Evolutionary conservation across 2,329 filamentous ascomycete genomes (phyloP).

Genomic region (Penicillium freii): DNA sequence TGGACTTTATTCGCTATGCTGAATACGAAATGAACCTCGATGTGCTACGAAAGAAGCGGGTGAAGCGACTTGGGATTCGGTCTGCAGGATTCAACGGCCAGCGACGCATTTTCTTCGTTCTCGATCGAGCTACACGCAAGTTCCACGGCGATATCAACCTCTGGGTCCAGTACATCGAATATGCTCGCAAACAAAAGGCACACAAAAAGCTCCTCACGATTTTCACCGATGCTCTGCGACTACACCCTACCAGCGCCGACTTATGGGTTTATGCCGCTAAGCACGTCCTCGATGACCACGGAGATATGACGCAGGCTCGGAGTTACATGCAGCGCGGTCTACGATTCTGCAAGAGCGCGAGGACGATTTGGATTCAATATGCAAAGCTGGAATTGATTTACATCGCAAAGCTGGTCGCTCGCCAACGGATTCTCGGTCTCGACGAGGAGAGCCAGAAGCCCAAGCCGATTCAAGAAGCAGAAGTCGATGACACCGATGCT

Average conservation of each 20-base stretch:
- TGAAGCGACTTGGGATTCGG: slow-evolving; percentile 75
- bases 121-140: slow-evolving; percentile 79
- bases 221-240: slow-evolving; percentile 67
- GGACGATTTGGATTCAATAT: slow-evolving; percentile 82
- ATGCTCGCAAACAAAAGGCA: slow-evolving; percentile 66
- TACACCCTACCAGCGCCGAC: slow-evolving; percentile 79
- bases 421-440: slow-evolving; percentile 66
- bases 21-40: slow-evolving; percentile 69
- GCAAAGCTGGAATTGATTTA: slow-evolving; percentile 90
- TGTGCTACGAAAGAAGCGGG: slow-evolving; percentile 74
- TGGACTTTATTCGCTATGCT: slow-evolving; percentile 82
- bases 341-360: slow-evolving; percentile 78
- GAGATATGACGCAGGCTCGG: slow-evolving; percentile 82
- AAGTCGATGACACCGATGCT: slow-evolving; percentile 48
- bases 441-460: slow-evolving; percentile 46
- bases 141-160: slow-evolving; percentile 78
- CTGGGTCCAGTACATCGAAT: slow-evolving; percentile 89
- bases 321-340: slow-evolving; percentile 86
- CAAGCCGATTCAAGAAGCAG: slow-evolving; percentile 35
- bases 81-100: slow-evolving; percentile 70
- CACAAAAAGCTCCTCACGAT: slow-evolving; percentile 61
- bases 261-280: slow-evolving; percentile 85
- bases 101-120: slow-evolving; percentile 80
- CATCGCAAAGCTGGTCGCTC: slow-evolving; percentile 73
- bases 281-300: slow-evolving; percentile 71